Conservation (phyloP, 345 rosid genomes). For the Gossypium longicalyx region DNA sequence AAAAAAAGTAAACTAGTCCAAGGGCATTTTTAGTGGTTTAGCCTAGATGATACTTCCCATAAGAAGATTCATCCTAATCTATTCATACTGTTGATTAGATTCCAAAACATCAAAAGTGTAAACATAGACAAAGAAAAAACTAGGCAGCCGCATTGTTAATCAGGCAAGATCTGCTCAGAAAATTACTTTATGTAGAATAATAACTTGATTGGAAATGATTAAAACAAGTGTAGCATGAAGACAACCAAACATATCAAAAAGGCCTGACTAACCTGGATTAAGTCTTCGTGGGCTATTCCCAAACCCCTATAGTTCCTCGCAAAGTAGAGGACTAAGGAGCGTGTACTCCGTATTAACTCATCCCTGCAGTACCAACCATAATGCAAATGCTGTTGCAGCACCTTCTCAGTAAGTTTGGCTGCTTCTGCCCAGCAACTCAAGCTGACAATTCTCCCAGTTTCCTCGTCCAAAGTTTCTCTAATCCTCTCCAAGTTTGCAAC, state of each 20-base stretch:
- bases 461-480: constrained; percentile 51
- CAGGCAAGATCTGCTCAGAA: not conserved
- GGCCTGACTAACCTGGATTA: constrained; percentile 53
- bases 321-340: constrained; percentile 59
- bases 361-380: constrained; percentile 83
- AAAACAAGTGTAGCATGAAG: not conserved
- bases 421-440: constrained; percentile 83
- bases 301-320: constrained; percentile 73
- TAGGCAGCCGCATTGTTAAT: not conserved
- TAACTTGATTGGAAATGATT: not conserved
- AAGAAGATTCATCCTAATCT: not conserved
- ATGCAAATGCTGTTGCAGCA: constrained; percentile 47
- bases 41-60: not conserved
- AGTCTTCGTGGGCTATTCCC: constrained; percentile 60
- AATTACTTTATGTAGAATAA: not conserved
- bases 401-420: constrained; percentile 59
- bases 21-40: too few relatives aligned
- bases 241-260: not conserved
- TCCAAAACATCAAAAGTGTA: not conserved
- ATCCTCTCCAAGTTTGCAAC: constrained; percentile 63
- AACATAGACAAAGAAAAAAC: not conserved
- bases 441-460: constrained; percentile 51
- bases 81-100: not conserved
- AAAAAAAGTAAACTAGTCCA: too few relatives aligned
- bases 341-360: constrained; percentile 59